phyloP scores from a whole-genome alignment of 148 eudicot species.

The Selenicereus undatus region DNA sequence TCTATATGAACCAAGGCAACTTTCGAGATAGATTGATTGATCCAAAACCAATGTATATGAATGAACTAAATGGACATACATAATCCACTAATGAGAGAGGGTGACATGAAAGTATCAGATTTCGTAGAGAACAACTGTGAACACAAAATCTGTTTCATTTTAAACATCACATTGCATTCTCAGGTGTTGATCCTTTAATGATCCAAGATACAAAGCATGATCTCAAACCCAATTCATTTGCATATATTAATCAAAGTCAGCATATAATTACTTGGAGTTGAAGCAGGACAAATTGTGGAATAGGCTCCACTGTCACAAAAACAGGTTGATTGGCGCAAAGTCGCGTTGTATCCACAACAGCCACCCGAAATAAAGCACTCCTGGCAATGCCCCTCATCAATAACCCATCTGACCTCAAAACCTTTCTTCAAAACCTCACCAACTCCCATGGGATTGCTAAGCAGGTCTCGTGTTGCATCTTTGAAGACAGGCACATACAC shows the following conservation, averaged over 20 bases:
- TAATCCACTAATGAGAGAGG: no score
- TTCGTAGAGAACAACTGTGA: no score
- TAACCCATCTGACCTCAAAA: slow-evolving; percentile 24
- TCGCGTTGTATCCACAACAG: slow-evolving; percentile 10
- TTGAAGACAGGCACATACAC: slow-evolving; percentile 4
- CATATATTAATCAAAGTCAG: not conserved
- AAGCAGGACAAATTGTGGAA: not conserved
- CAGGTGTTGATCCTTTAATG: not conserved
- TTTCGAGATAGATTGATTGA: not conserved
- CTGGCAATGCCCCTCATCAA: slow-evolving; percentile 19
- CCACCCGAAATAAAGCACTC: slow-evolving; percentile 16
- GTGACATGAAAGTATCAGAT: no score
- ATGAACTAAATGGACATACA: no score
- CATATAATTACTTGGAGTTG: slow-evolving; percentile 7
- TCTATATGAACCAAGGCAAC: not conserved
- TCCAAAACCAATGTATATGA: no score
- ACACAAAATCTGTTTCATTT: not conserved
- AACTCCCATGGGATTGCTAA: not conserved
- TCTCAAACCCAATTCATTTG: not conserved
- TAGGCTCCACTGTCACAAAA: slow-evolving; percentile 16
- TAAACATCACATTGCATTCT: not conserved
- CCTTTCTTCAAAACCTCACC: slow-evolving; percentile 6
- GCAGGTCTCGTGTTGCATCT: not conserved
- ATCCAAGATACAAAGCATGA: not conserved
- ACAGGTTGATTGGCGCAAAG: slow-evolving; percentile 12